These are phyloP conservation scores for Irineochytrium annulatum DNA, from an alignment of 192 early-diverging fungal species.

Conservation along the genomic window DNA sequence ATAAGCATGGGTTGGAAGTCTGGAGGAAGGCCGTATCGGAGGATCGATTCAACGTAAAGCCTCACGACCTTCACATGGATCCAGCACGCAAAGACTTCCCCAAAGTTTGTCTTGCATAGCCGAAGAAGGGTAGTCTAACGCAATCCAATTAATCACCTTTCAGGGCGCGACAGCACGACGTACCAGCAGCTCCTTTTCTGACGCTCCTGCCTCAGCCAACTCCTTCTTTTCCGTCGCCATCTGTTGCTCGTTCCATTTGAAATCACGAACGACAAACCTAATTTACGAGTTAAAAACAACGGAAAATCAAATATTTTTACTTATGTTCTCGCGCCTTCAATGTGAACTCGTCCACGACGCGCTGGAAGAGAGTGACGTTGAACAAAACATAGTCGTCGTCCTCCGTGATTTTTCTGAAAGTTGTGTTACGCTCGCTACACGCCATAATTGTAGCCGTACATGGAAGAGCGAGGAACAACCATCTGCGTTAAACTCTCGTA, in stretches of 20 bases:
- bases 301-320: not conserved
- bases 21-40: slow-evolving; percentile 96
- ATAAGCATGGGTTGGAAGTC: slow-evolving; percentile 81
- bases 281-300: slow-evolving; percentile 6
- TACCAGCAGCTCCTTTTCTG: slow-evolving; percentile 78
- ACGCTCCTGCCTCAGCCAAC: slow-evolving; percentile 61
- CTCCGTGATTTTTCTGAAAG: slow-evolving; percentile 72
- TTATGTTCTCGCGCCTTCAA: slow-evolving; percentile 78
- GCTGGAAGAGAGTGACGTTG: slow-evolving; percentile 87
- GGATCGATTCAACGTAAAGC: slow-evolving; percentile 92
- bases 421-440: not conserved
- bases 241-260: slow-evolving; percentile 83
- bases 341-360: slow-evolving; percentile 85
- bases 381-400: slow-evolving; percentile 94
- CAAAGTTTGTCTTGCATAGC: slow-evolving; percentile 90
- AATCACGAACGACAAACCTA: slow-evolving; percentile 92
- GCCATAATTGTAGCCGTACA: slow-evolving; percentile 47
- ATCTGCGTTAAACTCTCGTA: slow-evolving; percentile 92
- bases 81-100: slow-evolving; percentile 89
- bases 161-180: not conserved
- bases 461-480: slow-evolving; percentile 93
- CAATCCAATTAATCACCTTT: slow-evolving; percentile 15
- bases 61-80: slow-evolving; percentile 92
- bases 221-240: slow-evolving; percentile 56
- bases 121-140: slow-evolving; percentile 66